Evolutionary conservation across 2,329 filamentous ascomycete genomes (phyloP).

Genomic region (Truncatella angustata): DNA sequence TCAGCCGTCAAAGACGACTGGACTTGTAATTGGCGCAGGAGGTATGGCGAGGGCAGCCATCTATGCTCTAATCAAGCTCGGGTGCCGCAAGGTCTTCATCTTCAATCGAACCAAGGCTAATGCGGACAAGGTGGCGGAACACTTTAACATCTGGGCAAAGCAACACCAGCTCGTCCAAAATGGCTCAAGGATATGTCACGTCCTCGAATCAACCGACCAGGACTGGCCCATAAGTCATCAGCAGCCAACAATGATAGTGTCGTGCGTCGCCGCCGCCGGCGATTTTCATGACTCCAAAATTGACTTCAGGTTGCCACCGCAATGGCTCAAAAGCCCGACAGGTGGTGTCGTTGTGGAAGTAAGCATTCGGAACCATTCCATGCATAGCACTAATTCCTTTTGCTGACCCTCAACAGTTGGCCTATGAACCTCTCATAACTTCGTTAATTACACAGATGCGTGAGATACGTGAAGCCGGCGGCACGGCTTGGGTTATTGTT

Average conservation of each 20-base stretch:
- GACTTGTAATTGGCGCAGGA: slow-evolving; percentile 59
- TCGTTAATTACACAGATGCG: slow-evolving; percentile 67
- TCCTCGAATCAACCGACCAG: slow-evolving; percentile 56
- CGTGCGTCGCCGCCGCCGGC: slow-evolving; percentile 67
- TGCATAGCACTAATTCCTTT: too few relatives aligned
- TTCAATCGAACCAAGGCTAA: slow-evolving; percentile 64
- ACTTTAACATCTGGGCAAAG: slow-evolving; percentile 59
- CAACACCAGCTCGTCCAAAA: slow-evolving; percentile 30
- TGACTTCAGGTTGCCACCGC: slow-evolving; percentile 66
- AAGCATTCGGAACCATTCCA: too few relatives aligned
- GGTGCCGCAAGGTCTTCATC: slow-evolving; percentile 70
- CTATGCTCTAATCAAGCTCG: slow-evolving; percentile 71
- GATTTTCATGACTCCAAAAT: slow-evolving; percentile 59
- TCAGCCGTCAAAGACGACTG: slow-evolving; percentile 50
- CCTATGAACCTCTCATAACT: slow-evolving; percentile 69
- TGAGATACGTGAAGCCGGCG: slow-evolving; percentile 41
- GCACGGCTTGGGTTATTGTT: slow-evolving; percentile 66
- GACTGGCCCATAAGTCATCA: slow-evolving; percentile 62
- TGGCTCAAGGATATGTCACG: slow-evolving; percentile 44
- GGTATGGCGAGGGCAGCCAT: slow-evolving; percentile 75
- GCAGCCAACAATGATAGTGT: slow-evolving; percentile 68
- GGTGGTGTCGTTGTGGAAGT: slow-evolving; percentile 72
- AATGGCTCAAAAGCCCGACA: slow-evolving; percentile 68
- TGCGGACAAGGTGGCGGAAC: slow-evolving; percentile 60
- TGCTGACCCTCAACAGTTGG: slow-evolving; percentile 38